Evolutionary conservation across 2,329 filamentous ascomycete genomes (phyloP).

Genomic region (Talaromyces sp.): DNA sequence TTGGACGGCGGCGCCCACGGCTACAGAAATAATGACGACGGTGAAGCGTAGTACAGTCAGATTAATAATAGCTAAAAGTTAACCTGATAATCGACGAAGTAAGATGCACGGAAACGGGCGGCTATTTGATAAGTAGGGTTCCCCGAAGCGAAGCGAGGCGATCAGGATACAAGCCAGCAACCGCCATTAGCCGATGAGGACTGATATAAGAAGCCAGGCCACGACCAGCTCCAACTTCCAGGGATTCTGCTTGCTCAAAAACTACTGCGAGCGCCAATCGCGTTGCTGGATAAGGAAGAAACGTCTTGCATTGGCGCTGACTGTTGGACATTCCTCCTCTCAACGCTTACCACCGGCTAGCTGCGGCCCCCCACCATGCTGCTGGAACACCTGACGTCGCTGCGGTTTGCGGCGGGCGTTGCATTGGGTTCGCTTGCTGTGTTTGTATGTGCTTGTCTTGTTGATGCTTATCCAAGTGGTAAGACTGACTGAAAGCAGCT

Average conservation of each 20-base stretch:
- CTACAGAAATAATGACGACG: constrained; percentile 16
- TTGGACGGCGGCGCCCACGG: constrained; percentile 40
- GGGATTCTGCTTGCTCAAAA: not conserved
- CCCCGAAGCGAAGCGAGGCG: not conserved
- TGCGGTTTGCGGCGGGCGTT: constrained; percentile 5
- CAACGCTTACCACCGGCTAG: constrained; percentile 5
- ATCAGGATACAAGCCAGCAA: not conserved
- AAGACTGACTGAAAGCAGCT: constrained; percentile 13
- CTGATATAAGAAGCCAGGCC: not conserved
- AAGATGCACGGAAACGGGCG: not conserved
- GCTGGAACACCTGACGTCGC: constrained; percentile 2
- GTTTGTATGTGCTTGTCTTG: constrained; percentile 1
- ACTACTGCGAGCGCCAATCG: not conserved
- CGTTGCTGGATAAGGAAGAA: not conserved
- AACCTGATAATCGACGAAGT: not conserved
- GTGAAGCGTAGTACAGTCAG: not conserved
- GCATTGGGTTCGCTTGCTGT: not conserved
- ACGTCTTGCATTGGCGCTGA: not conserved
- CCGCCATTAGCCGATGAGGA: not conserved
- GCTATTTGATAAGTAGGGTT: not conserved
- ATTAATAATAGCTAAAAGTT: not conserved
- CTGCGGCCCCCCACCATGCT: constrained; percentile 6
- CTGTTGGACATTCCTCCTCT: not conserved
- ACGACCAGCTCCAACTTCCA: not conserved
- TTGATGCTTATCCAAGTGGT: not conserved